Conservation (phyloP, 345 rosid species). For the Pelargonium nanum region DNA sequence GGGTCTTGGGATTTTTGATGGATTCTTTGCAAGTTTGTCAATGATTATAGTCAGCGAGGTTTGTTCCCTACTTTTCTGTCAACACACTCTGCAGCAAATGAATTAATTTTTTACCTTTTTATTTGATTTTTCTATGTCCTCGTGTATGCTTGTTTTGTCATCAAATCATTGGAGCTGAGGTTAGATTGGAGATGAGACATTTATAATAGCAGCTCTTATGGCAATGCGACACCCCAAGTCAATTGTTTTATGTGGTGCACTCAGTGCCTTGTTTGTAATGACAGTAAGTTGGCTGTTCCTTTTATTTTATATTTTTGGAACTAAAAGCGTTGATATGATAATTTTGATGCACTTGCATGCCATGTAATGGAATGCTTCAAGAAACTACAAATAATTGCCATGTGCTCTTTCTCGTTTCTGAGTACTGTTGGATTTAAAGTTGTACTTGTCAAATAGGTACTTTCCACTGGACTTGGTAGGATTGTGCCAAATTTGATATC, state of each 20-base stretch:
- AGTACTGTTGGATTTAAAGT: neutral
- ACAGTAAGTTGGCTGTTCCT: constrained; percentile 48
- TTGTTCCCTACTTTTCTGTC: constrained; percentile 11
- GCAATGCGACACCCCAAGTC: constrained; percentile 99
- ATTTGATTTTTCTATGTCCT: neutral
- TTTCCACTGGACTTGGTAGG: constrained; percentile 98
- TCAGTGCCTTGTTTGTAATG: constrained; percentile 85
- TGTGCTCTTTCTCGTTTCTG: too few species aligned
- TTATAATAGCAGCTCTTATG: constrained; percentile 98
- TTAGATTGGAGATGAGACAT: constrained; percentile 97
- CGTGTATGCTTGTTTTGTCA: neutral
- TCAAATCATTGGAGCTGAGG: constrained; percentile 7
- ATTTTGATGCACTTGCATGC: too few species aligned
- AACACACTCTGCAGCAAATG: neutral
- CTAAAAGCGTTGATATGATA: too few species aligned
- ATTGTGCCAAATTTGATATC: constrained; percentile 98
- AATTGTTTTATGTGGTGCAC: constrained; percentile 86
- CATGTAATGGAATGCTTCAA: too few species aligned
- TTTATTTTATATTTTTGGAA: neutral
- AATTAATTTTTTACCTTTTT: neutral
- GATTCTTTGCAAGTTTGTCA: constrained; percentile 79
- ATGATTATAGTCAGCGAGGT: constrained; percentile 98
- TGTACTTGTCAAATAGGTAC: constrained; percentile 44
- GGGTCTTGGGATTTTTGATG: constrained; percentile 88
- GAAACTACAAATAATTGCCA: too few species aligned